phyloP scores from a whole-genome alignment of 2,329 filamentous ascomycete genomes.

The Penicillium crustosum region DNA sequence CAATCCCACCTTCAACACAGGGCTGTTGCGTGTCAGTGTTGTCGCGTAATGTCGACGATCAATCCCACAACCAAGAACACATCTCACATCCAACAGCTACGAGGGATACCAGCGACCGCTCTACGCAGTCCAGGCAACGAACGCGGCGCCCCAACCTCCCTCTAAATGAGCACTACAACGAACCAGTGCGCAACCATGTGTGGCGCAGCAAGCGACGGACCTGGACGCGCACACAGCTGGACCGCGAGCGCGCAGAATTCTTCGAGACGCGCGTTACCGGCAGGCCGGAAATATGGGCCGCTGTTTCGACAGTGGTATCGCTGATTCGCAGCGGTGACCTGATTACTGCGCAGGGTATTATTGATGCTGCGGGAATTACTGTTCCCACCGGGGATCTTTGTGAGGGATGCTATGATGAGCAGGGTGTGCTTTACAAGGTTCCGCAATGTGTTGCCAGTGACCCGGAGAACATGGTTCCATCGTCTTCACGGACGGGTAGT shows the following conservation, averaged over 20 bases:
- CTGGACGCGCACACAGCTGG: constrained; percentile 70
- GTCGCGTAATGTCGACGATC: constrained; percentile 34
- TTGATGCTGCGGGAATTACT: constrained; percentile 75
- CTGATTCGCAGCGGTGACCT: constrained; percentile 64
- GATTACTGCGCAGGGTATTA: constrained; percentile 73
- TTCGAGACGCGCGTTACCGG: constrained; percentile 88
- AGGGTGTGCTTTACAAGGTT: constrained; percentile 68
- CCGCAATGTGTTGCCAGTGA: constrained; percentile 69
- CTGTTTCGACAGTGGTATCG: constrained; percentile 66
- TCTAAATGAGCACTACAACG: constrained; percentile 64
- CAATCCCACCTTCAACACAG: constrained; percentile 20
- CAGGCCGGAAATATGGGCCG: constrained; percentile 74
- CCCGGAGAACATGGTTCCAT: constrained; percentile 56
- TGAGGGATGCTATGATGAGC: constrained; percentile 69
- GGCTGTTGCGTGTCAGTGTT: constrained; percentile 42
- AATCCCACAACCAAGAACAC: constrained; percentile 18
- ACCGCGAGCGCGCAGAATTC: constrained; percentile 74
- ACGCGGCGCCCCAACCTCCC: constrained; percentile 26
- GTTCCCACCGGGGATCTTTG: constrained; percentile 71
- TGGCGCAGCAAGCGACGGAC: constrained; percentile 63
- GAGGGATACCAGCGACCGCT: constrained; percentile 9
- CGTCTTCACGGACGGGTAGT: constrained; percentile 3
- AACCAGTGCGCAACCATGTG: constrained; percentile 63
- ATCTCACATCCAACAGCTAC: constrained; percentile 7
- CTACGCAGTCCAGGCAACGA: constrained; percentile 18